Conservation (phyloP, 2,329 filamentous ascomycete species). For the Orbilia javanica region DNA sequence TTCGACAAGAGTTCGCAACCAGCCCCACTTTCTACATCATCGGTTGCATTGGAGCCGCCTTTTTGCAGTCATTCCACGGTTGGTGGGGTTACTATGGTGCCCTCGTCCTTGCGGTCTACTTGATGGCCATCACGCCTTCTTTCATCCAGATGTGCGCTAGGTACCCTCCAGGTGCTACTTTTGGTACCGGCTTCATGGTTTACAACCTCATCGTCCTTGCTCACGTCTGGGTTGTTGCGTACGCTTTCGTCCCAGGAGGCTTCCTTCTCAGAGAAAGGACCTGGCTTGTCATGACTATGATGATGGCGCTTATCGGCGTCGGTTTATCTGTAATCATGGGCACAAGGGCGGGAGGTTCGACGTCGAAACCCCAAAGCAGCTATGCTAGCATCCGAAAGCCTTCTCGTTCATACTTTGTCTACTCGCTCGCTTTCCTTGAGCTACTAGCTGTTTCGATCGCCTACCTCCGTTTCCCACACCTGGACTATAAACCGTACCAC, state of each 20-base stretch:
- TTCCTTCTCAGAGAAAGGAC: slow-evolving; percentile 92
- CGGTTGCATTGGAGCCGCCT: slow-evolving; percentile 81
- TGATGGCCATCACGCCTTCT: slow-evolving; percentile 82
- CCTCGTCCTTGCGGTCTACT: slow-evolving; percentile 79
- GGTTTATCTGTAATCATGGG: slow-evolving; percentile 79
- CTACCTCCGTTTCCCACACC: slow-evolving; percentile 90
- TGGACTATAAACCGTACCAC: slow-evolving; percentile 92
- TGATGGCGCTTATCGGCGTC: slow-evolving; percentile 84
- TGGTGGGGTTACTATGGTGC: slow-evolving; percentile 93
- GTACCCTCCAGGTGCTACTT: slow-evolving; percentile 81
- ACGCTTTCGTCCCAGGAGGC: slow-evolving; percentile 96
- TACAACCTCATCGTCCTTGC: slow-evolving; percentile 97
- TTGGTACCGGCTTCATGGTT: slow-evolving; percentile 87
- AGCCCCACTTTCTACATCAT: slow-evolving; percentile 84
- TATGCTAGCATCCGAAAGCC: slow-evolving; percentile 63
- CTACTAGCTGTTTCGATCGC: slow-evolving; percentile 82
- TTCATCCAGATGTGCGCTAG: slow-evolving; percentile 81
- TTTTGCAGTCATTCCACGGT: slow-evolving; percentile 69
- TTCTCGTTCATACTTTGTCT: slow-evolving; percentile 76
- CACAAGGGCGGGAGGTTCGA: slow-evolving; percentile 46
- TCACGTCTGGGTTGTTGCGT: slow-evolving; percentile 98
- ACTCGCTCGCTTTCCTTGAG: slow-evolving; percentile 80
- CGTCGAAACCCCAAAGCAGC: slow-evolving; percentile 54
- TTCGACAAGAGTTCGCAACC: slow-evolving; percentile 76
- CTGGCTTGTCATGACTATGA: slow-evolving; percentile 92